Conservation (phyloP, 2,329 filamentous ascomycete species). For the Blumeria hordei region DNA sequence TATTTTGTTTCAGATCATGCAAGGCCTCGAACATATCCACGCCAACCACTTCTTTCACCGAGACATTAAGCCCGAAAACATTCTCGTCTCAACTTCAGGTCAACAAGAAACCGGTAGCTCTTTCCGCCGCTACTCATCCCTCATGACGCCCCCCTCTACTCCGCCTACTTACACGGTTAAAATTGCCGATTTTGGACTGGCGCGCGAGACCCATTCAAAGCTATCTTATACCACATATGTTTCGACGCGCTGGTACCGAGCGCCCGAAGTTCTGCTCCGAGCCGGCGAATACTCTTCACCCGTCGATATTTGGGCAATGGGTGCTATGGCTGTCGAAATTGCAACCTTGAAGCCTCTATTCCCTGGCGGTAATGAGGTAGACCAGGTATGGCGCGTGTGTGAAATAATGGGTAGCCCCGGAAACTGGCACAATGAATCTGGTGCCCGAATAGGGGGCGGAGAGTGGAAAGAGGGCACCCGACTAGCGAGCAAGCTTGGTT, state of each 20-base stretch:
- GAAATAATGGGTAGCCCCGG: constrained; percentile 98
- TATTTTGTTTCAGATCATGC: constrained; percentile 91
- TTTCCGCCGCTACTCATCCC: constrained; percentile 75
- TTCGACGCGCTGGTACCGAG: constrained; percentile 85
- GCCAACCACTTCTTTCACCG: constrained; percentile 95
- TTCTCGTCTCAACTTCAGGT: constrained; percentile 78
- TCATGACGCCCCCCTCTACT: constrained; percentile 86
- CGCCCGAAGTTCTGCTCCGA: constrained; percentile 77
- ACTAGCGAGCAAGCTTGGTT: constrained; percentile 84
- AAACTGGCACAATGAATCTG: constrained; percentile 90
- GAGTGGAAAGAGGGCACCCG: constrained; percentile 93
- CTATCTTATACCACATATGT: constrained; percentile 96
- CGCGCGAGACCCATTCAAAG: constrained; percentile 91
- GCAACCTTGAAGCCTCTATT: constrained; percentile 92
- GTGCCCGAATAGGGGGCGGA: constrained; percentile 67
- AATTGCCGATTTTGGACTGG: constrained; percentile 92
- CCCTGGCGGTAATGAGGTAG: constrained; percentile 92
- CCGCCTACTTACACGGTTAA: constrained; percentile 90
- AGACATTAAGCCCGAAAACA: constrained; percentile 98
- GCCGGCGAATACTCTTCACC: constrained; percentile 94
- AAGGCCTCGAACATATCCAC: constrained; percentile 90
- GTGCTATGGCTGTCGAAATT: constrained; percentile 95
- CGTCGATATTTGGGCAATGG: constrained; percentile 95
- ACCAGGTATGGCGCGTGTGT: constrained; percentile 96
- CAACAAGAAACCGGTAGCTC: constrained; percentile 48